Percentiles rank a stretch among this genome's conserved stretches.
phyloP scores from a whole-genome alignment of 805 yeast genomes.

The Candida insectalens region DNA sequence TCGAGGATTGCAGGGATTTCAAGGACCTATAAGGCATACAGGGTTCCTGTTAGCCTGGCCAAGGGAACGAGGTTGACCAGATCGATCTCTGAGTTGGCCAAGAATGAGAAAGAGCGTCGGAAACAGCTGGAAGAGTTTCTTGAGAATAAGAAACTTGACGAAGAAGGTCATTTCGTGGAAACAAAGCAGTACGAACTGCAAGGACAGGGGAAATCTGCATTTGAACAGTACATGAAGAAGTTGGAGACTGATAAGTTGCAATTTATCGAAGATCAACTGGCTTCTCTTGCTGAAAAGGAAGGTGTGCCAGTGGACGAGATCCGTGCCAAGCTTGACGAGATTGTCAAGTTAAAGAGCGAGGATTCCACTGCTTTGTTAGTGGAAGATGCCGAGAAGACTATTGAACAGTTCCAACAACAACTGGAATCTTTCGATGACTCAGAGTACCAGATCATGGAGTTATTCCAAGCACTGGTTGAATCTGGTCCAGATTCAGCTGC shows the following conservation, averaged over 20 bases:
- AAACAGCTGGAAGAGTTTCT: slow-evolving; percentile 2
- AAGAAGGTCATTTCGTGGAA: slow-evolving; percentile 15
- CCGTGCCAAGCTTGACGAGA: slow-evolving; percentile 12
- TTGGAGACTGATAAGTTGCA: slow-evolving; percentile 12
- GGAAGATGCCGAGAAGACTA: slow-evolving; percentile 7
- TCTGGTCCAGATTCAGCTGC: slow-evolving; percentile 14
- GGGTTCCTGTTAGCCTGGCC: too few species aligned
- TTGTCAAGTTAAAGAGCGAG: slow-evolving; percentile 9
- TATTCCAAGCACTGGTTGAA: too few species aligned
- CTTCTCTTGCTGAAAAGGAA: slow-evolving; percentile 13
- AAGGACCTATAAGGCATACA: too few species aligned
- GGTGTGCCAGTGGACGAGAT: slow-evolving; percentile 13
- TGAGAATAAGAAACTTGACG: slow-evolving; percentile 12
- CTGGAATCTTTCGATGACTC: slow-evolving; percentile 8
- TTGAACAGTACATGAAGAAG: slow-evolving; percentile 11
- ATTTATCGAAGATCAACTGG: slow-evolving; percentile 17
- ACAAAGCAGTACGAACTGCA: slow-evolving; percentile 10
- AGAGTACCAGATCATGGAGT: slow-evolving; percentile 11
- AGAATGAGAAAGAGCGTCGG: too few species aligned
- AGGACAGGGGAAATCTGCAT: slow-evolving; percentile 15
- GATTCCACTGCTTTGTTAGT: slow-evolving; percentile 3
- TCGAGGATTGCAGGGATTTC: too few species aligned
- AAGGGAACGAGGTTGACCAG: too few species aligned
- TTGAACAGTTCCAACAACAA: slow-evolving; percentile 10
- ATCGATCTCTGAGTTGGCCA: too few species aligned